Conservation (phyloP, 2,329 filamentous ascomycete genomes). For the Fusarium fujikuroi region DNA sequence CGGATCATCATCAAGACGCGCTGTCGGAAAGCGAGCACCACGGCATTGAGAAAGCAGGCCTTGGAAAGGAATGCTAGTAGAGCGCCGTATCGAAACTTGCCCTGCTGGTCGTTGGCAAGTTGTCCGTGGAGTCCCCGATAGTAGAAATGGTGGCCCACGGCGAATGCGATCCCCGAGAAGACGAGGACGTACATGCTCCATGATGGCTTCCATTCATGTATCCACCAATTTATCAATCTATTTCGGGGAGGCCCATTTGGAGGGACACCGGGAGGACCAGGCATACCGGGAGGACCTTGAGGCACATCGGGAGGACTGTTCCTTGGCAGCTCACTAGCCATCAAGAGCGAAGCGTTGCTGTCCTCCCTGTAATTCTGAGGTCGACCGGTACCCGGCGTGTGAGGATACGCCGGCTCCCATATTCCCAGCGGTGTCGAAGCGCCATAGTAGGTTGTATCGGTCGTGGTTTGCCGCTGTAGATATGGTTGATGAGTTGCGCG, state of each 20-base stretch:
- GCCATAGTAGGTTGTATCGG: constrained; percentile 31
- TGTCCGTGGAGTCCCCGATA: constrained; percentile 33
- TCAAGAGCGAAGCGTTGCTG: constrained; percentile 33
- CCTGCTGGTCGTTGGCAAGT: constrained; percentile 34
- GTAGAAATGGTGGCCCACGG: constrained; percentile 41
- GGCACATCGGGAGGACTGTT: constrained; percentile 13
- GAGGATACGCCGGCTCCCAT: constrained; percentile 21
- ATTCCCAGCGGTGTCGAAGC: constrained; percentile 31
- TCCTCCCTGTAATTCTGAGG: constrained; percentile 30
- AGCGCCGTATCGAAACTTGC: constrained; percentile 39
- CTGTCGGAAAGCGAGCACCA: constrained; percentile 41
- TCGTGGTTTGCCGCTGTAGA: constrained; percentile 22
- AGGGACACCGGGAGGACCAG: neutral
- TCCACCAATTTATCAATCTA: constrained; percentile 25
- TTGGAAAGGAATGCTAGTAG: constrained; percentile 41
- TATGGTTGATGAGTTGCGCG: constrained; percentile 14
- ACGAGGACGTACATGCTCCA: constrained; percentile 44
- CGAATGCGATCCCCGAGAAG: constrained; percentile 37
- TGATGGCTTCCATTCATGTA: constrained; percentile 34
- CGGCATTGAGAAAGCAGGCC: constrained; percentile 41
- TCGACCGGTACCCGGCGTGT: constrained; percentile 8
- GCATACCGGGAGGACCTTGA: neutral
- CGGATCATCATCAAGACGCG: constrained; percentile 44
- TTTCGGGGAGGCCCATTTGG: neutral
- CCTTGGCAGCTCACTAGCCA: neutral